phyloP scores from a whole-genome alignment of 2,329 filamentous ascomycete species.

The Phialemoniopsis sp. region DNA sequence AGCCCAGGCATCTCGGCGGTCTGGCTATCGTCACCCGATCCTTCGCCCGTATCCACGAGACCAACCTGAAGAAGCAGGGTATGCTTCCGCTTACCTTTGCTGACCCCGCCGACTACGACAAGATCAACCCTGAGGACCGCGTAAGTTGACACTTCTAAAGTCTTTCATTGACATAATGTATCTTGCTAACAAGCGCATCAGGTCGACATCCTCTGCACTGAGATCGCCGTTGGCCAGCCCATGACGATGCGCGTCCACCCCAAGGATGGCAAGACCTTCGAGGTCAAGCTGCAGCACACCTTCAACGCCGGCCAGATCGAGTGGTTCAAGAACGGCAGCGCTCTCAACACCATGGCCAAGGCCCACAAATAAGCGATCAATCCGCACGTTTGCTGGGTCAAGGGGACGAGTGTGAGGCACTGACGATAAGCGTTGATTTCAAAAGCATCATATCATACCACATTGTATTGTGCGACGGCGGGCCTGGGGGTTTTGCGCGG shows the following conservation, averaged over 20 bases:
- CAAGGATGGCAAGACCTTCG: slow-evolving; percentile 73
- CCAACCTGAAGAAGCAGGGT: slow-evolving; percentile 99
- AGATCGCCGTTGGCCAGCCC: slow-evolving; percentile 89
- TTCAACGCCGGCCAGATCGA: slow-evolving; percentile 98
- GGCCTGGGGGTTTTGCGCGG: background rate
- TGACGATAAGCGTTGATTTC: too few species aligned
- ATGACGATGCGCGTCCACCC: slow-evolving; percentile 90
- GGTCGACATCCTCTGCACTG: slow-evolving; percentile 81
- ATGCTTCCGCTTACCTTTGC: slow-evolving; percentile 98
- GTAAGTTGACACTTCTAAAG: slow-evolving; percentile 28
- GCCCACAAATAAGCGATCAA: slow-evolving; percentile 6
- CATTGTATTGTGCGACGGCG: too few species aligned
- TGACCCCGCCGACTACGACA: slow-evolving; percentile 95
- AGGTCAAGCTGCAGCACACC: slow-evolving; percentile 84
- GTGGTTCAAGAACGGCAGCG: slow-evolving; percentile 98
- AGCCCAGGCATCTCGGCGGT: slow-evolving; percentile 95
- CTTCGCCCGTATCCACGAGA: slow-evolving; percentile 99
- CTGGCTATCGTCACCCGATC: slow-evolving; percentile 93
- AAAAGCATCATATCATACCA: too few species aligned
- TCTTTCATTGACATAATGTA: background rate
- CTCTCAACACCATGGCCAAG: slow-evolving; percentile 98
- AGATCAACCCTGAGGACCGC: slow-evolving; percentile 88
- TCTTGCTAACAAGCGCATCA: slow-evolving; percentile 15
- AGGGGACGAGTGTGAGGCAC: too few species aligned
- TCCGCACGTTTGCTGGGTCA: too few species aligned